phyloP scores from a whole-genome alignment of 345 rosid species.

The Populus deltoides region DNA sequence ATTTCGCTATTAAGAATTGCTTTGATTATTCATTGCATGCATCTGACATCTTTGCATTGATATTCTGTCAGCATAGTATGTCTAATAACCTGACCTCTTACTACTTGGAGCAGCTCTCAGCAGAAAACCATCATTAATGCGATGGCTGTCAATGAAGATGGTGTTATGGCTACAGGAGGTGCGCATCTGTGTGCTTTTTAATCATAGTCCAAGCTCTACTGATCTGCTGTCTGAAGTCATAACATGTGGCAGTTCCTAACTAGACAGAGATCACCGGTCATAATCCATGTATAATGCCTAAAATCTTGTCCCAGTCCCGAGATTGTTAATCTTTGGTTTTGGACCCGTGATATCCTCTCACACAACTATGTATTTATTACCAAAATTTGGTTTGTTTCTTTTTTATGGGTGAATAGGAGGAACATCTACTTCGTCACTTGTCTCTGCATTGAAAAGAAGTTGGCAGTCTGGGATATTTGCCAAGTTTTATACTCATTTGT shows the following conservation, averaged over 20 bases:
- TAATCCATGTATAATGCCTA: not conserved
- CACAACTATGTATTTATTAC: not conserved
- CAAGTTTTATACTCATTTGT: constrained; percentile 2
- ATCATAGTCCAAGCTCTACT: not conserved
- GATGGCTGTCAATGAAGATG: constrained; percentile 94
- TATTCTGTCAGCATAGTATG: not conserved
- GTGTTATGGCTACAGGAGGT: constrained; percentile 99
- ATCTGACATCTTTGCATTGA: not conserved
- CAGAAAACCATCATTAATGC: constrained; percentile 94
- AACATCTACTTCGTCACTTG: not conserved
- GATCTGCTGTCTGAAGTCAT: not conserved
- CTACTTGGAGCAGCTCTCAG: constrained; percentile 66
- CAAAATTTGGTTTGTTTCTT: not conserved
- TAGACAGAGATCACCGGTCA: not conserved
- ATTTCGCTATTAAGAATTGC: no score
- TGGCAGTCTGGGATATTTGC: not conserved
- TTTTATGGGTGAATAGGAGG: not conserved
- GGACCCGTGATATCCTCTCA: not conserved
- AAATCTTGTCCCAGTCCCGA: not conserved
- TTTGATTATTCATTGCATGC: no score
- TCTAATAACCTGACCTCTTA: not conserved
- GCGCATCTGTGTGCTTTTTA: not conserved
- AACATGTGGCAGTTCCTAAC: not conserved
- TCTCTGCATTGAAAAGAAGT: not conserved
- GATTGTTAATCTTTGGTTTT: not conserved